Evolutionary conservation across 192 early-diverging fungal species (phyloP).

Genomic region (Phycomyces nitens): DNA sequence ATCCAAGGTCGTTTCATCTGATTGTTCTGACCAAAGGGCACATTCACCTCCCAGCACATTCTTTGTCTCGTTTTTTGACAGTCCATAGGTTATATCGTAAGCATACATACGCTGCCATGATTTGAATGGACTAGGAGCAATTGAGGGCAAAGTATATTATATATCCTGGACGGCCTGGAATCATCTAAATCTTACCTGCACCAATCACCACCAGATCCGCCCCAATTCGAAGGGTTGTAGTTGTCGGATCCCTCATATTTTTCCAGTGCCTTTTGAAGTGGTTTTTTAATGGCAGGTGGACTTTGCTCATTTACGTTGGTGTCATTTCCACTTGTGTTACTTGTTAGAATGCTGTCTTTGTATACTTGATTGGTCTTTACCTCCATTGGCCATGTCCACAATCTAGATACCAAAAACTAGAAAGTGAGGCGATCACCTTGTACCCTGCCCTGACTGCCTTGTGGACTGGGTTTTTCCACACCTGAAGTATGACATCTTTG

Average conservation of each 20-base stretch:
- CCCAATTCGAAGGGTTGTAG: conserved; percentile 36
- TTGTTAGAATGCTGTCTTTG: no score
- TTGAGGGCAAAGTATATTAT: not conserved
- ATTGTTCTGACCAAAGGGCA: conserved; percentile 70
- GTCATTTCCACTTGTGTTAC: conserved; percentile 56
- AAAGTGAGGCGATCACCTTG: conserved; percentile 60
- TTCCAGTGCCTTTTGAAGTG: conserved; percentile 30
- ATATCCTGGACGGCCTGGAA: no score
- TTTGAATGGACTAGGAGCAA: conserved; percentile 59
- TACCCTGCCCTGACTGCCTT: conserved; percentile 57
- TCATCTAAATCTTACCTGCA: conserved; percentile 40
- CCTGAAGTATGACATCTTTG: conserved; percentile 66
- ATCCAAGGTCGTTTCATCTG: conserved; percentile 64
- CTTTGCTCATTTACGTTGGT: conserved; percentile 45
- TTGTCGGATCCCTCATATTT: conserved; percentile 22
- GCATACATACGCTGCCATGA: conserved; percentile 72
- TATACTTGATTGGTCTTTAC: conserved; percentile 33
- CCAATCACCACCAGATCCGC: conserved; percentile 59
- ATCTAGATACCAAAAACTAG: conserved; percentile 73
- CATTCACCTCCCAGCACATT: conserved; percentile 72
- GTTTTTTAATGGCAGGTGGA: conserved; percentile 21
- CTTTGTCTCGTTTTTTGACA: conserved; percentile 46
- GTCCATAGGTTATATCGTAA: conserved; percentile 59
- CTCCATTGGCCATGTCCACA: conserved; percentile 74
- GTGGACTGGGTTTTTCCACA: conserved; percentile 67